Conservation (phyloP, 192 early-diverging fungal genomes). For the Coemansia furcata region DNA sequence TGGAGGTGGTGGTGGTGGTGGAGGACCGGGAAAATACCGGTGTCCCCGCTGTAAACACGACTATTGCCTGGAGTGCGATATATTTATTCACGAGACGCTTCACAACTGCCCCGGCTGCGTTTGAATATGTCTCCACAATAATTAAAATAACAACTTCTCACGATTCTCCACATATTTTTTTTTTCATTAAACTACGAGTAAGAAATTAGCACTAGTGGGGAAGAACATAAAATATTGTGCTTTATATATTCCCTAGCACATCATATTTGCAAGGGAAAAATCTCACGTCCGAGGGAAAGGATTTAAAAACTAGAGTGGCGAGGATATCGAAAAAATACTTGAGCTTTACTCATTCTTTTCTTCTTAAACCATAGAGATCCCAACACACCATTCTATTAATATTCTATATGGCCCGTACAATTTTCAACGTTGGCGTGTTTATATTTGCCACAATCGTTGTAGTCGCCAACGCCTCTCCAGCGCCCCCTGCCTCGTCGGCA, state of each 20-base stretch:
- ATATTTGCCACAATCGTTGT: slow-evolving; percentile 10
- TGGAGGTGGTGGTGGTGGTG: not conserved
- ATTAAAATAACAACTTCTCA: not conserved
- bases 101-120: slow-evolving; percentile 84
- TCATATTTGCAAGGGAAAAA: not conserved
- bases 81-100: slow-evolving; percentile 89
- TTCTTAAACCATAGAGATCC: not conserved
- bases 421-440: slow-evolving; percentile 15
- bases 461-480: not conserved
- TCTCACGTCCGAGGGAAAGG: slow-evolving; percentile 3
- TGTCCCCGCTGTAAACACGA: slow-evolving; percentile 75
- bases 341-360: no score
- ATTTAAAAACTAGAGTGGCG: not conserved
- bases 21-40: slow-evolving; percentile 48
- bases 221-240: not conserved
- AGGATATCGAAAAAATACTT: not conserved
- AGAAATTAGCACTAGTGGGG: not conserved
- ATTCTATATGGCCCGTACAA: slow-evolving; percentile 32
- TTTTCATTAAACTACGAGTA: not conserved
- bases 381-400: not conserved
- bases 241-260: not conserved
- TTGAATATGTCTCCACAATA: not conserved
- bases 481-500: not conserved
- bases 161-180: not conserved
- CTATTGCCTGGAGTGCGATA: slow-evolving; percentile 91